Evolutionary conservation across 192 early-diverging fungal genomes (phyloP), one percentile per base, ranked within the genome.

Genomic region (Martensiomyces pterosporus): DNA sequence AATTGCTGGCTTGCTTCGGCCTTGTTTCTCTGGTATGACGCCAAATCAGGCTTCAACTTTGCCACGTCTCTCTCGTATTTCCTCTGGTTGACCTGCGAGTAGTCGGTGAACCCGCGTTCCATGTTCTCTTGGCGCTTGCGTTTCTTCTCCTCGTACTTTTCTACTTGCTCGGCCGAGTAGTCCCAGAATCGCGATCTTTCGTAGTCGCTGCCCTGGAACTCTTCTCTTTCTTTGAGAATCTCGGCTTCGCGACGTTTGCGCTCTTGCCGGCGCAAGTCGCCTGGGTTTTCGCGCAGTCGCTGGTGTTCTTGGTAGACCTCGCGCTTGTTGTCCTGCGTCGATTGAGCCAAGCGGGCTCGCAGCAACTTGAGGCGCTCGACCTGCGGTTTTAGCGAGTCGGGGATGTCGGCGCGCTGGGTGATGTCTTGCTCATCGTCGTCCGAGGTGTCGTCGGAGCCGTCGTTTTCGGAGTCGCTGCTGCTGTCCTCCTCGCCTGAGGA

Each of bases 91-190:
- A 85, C 79, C 57, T 97, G 93, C 14, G 77, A 67, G 57, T 85
- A 92, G 46, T 86, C 87, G 14, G 92, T 90, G 45, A 97, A 97
- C 19, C 85, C 90, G 35, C 76, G 79, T 26, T 96, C 88, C 24
- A 67, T 26, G 25, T 67, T 67, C 0, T 45, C 60, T 14, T 60
- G 79, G 10, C 74, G 57, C 51, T 76, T 55, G 13, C 54, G 75
- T 47, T 88, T 85, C 53, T 83, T 80, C 23, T 80, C 79, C 69
- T 89, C 73, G 55, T 89, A 91, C 21, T 69, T 73, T 53, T 93
- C 89, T 0, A 94, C 92, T 13, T 80, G 79, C 46, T 94, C 90
- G 9, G 85, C 84, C 14, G 91, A 87, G 52, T 93, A 97, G 14
- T 83, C 75, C 84, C 88, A 82, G 39, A 85, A 86, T 43, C 86